Conservation (phyloP, 805 yeast genomes). For the Tetrapisispora pingtungensis region DNA sequence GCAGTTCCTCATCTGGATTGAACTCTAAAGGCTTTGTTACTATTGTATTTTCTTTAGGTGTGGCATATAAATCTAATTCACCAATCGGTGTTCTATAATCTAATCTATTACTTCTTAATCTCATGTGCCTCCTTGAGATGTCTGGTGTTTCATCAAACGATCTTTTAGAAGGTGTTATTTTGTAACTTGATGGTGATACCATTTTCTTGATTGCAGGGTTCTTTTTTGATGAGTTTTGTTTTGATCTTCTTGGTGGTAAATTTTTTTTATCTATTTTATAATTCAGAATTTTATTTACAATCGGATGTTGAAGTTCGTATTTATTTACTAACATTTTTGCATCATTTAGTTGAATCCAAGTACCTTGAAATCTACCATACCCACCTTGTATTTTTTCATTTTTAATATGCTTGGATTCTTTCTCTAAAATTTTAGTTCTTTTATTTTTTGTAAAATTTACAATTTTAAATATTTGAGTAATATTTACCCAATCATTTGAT, state of each 20-base stretch:
- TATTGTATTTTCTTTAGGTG: constrained; percentile 7
- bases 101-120: neutral
- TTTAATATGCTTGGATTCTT: constrained; percentile 58
- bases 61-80: neutral
- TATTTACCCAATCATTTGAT: constrained; percentile 87
- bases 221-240: constrained; percentile 25
- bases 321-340: constrained; percentile 50
- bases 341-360: constrained; percentile 68
- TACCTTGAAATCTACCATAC: constrained; percentile 75
- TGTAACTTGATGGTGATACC: constrained; percentile 27
- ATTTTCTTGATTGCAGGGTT: constrained; percentile 23
- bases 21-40: constrained; percentile 23
- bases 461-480: constrained; percentile 70
- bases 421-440: constrained; percentile 65
- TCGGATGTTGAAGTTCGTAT: constrained; percentile 41
- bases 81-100: no score
- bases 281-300: constrained; percentile 42
- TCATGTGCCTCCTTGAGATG: no score
- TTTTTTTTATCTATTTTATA: constrained; percentile 41
- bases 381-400: constrained; percentile 83
- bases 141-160: neutral
- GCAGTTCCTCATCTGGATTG: constrained; percentile 11
- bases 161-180: constrained; percentile 25
- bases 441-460: constrained; percentile 73
- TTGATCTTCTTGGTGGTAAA: constrained; percentile 34